phyloP scores from a whole-genome alignment of 176 grass and related monocot genomes.

The Thinopyrum elongatum region DNA sequence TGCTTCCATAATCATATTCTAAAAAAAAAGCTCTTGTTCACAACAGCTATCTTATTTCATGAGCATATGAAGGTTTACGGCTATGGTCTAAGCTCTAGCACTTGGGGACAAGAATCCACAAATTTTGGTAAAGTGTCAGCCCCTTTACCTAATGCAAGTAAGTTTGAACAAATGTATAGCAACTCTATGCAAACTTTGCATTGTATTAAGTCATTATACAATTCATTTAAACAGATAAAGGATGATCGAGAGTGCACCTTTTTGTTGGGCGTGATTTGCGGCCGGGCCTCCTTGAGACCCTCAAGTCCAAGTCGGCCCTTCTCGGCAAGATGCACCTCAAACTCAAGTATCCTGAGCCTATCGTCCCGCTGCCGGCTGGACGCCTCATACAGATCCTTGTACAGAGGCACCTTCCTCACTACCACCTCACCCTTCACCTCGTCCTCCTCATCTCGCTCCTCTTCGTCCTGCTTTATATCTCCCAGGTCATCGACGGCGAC shows the following conservation, averaged over 20 bases:
- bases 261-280: conserved; percentile 12
- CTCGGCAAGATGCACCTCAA: conserved; percentile 48
- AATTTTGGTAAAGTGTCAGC: background rate
- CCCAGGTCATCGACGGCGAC: conserved; percentile 27
- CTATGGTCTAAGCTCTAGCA: background rate
- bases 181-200: background rate
- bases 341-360: conserved; percentile 42
- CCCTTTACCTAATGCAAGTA: background rate
- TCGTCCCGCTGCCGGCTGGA: conserved; percentile 43
- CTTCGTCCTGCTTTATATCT: conserved; percentile 6
- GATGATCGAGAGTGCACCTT: conserved; percentile 24
- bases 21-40: background rate
- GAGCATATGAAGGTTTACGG: background rate
- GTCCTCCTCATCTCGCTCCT: conserved; percentile 8
- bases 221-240: background rate
- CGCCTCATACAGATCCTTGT: conserved; percentile 46
- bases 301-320: conserved; percentile 30
- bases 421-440: background rate
- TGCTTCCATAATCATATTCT: background rate
- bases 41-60: background rate
- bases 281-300: background rate
- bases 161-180: background rate
- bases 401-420: conserved; percentile 33
- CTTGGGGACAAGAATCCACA: background rate
- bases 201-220: background rate